Base-by-base conservation (phyloP, 768 basidiomycete species). In the Cystofilobasidium capitatum region DNA sequence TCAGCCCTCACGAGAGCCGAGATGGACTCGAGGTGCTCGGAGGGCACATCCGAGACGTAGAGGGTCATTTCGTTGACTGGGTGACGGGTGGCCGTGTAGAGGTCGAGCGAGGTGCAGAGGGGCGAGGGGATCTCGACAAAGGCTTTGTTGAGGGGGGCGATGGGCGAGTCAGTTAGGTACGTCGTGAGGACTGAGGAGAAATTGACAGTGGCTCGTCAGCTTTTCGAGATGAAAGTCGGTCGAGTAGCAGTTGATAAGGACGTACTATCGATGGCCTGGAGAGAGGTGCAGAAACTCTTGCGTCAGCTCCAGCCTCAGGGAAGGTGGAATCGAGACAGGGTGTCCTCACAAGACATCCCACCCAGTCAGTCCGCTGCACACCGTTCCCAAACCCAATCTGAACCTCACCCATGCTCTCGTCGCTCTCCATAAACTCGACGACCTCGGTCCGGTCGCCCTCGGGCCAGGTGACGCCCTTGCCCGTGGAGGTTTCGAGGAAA, bases 351-450 rank as follows among this genome's bases (percentile, higher is more conserved):
- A 68, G 45, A 29, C 44, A 40, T n/a, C 44, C 66, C 20, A 68
- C 40, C 57, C 57, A 54, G 44, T 69, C 47, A 9, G 49, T 58
- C 35, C 68, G 37, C 57, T 59, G 33, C 0, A 69, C 58, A 17
- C 68, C 68, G 29, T 58, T 44, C 2, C 60, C 66, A 37, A 69
- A 69, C 6, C 31, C 68, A n/a, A 69, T 82, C 24, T 82, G 78
- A 9, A 98, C 74, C 79, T 97, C 92, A 40, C 96, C 94, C 73
- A 91, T 83, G 3, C 73, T 75, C 80, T 98, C 94, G 73, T 98
- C 93, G 76, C 90, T 86, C 79, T 98, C 96, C 14, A 96, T 94
- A 74, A 99, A 99, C 73, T 93, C 89, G 22, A 97, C 85, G 0
- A 81, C 79, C 69, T 88, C 83, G 69, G 81, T 84, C 49, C 80